A percentile compares a stretch with the other conserved stretches of the same genome.
These are phyloP conservation scores for Fusarium annulatum DNA, from an alignment of 2,329 filamentous ascomycete species.

Conservation along the genomic window DNA sequence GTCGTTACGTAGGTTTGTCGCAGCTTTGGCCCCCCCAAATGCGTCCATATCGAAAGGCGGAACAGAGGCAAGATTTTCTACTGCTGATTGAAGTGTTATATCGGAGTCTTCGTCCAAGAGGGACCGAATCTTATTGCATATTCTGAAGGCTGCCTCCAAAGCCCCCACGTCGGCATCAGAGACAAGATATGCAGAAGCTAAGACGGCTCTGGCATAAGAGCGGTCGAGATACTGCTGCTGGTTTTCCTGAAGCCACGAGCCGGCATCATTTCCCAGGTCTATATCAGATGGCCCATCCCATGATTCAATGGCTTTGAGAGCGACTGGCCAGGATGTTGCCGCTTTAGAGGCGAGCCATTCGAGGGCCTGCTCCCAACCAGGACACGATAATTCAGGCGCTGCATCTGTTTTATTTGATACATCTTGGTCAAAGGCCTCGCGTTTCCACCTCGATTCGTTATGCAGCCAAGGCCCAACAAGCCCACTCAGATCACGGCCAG, in stretches of 20 bases:
- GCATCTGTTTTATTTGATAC: constrained; percentile 41
- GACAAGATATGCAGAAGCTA: constrained; percentile 76
- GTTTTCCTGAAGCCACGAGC: constrained; percentile 68
- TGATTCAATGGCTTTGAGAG: constrained; percentile 71
- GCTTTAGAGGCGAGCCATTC: constrained; percentile 74
- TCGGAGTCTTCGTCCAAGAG: constrained; percentile 71
- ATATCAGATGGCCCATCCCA: constrained; percentile 81
- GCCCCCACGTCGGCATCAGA: constrained; percentile 68
- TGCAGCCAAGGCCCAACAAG: constrained; percentile 81
- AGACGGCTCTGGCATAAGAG: constrained; percentile 73
- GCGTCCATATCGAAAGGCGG: constrained; percentile 47
- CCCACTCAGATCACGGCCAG: constrained; percentile 74
- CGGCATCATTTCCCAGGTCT: constrained; percentile 71
- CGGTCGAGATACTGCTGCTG: constrained; percentile 69
- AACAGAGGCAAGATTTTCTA: constrained; percentile 55
- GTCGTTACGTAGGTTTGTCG: constrained; percentile 51
- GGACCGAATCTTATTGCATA: constrained; percentile 65
- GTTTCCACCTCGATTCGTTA: constrained; percentile 68
- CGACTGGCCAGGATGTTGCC: constrained; percentile 68
- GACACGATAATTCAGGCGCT: constrained; percentile 53
- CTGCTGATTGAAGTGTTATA: constrained; percentile 61
- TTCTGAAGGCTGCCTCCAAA: constrained; percentile 68
- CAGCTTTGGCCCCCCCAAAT: constrained; percentile 41
- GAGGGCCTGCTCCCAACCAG: constrained; percentile 76
- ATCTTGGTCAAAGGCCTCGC: constrained; percentile 10